A percentile compares a stretch with the other conserved stretches of the same genome.
Evolutionary conservation across 495 filamentous ascomycete genomes (phyloP).

Genomic region (Penicillium arizonense): DNA sequence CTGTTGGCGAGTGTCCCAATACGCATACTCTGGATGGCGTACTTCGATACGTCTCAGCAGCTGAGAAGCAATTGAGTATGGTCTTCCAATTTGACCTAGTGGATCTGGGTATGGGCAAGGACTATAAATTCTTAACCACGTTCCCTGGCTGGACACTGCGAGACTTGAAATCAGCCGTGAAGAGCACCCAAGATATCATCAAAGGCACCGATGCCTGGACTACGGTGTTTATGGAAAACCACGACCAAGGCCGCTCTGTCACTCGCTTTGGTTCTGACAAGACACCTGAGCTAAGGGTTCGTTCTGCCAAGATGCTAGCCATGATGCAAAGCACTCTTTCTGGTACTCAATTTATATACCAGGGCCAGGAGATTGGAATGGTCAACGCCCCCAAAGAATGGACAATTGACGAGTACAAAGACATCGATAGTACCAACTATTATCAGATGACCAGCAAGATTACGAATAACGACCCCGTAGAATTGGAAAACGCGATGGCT

Average conservation of each 20-base stretch:
- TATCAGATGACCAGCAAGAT: constrained; percentile 37
- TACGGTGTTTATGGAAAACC: constrained; percentile 37
- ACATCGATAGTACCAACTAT: constrained; percentile 51
- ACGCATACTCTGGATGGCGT: constrained; percentile 43
- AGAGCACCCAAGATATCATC: constrained; percentile 43
- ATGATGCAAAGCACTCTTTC: constrained; percentile 49
- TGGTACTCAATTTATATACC: constrained; percentile 55
- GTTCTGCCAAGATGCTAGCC: constrained; percentile 51
- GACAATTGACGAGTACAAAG: constrained; percentile 49
- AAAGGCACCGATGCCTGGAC: constrained; percentile 53
- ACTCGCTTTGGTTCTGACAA: constrained; percentile 45
- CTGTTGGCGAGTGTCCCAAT: constrained; percentile 52
- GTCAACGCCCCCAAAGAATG: constrained; percentile 47
- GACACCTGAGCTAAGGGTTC: constrained; percentile 39
- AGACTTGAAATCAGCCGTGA: constrained; percentile 38
- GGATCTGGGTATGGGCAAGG: constrained; percentile 43
- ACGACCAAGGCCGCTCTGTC: constrained; percentile 48
- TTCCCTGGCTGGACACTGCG: constrained; percentile 39
- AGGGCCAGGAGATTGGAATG: constrained; percentile 59
- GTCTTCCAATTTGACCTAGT: constrained; percentile 56
- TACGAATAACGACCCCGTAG: constrained; percentile 26
- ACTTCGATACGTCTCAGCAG: constrained; percentile 43
- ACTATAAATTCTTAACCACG: constrained; percentile 34
- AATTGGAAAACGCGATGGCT: constrained; percentile 34
- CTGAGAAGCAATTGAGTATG: constrained; percentile 49